These are phyloP conservation scores for Hippophae tibetana DNA, from an alignment of 306 rosid species.

Conservation along the genomic window DNA sequence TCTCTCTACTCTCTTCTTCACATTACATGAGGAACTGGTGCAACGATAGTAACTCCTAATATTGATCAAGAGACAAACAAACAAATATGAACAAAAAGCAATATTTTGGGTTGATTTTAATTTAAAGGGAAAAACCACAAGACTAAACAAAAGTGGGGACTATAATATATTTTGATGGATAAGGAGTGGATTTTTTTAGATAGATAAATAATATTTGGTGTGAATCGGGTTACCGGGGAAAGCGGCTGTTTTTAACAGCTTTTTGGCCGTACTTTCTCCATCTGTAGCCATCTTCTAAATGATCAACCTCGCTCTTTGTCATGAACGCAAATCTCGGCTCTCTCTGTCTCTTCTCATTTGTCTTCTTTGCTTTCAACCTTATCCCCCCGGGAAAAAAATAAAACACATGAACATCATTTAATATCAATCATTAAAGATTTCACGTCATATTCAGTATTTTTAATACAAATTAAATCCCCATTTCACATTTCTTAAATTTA, in stretches of 20 bases:
- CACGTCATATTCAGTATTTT: too few species aligned
- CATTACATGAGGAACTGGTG: slow-evolving; percentile 75
- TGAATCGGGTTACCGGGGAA: slow-evolving; percentile 49
- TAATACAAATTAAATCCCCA: too few species aligned
- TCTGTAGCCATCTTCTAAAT: slow-evolving; percentile 96
- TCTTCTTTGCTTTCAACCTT: slow-evolving; percentile 74
- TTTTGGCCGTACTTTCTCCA: slow-evolving; percentile 99
- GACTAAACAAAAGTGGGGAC: too few species aligned
- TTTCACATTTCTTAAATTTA: too few species aligned
- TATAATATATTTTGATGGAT: too few species aligned
- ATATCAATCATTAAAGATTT: slow-evolving; percentile 9
- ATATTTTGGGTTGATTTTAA: too few species aligned
- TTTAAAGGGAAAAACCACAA: too few species aligned
- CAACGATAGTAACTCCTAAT: slow-evolving; percentile 93
- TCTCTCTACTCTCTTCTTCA: slow-evolving; percentile 88
- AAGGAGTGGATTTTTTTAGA: too few species aligned
- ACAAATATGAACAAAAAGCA: too few species aligned
- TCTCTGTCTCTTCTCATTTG: slow-evolving; percentile 66
- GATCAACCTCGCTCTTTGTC: slow-evolving; percentile 98
- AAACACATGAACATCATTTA: slow-evolving; percentile 11
- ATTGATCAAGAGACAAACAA: neutral
- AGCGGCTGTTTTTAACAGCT: slow-evolving; percentile 90
- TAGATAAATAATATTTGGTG: too few species aligned
- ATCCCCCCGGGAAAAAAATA: slow-evolving; percentile 3
- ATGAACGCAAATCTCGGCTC: slow-evolving; percentile 84